phyloP scores from a whole-genome alignment of 495 filamentous ascomycete genomes.

The Aspergillus sclerotioniger region DNA sequence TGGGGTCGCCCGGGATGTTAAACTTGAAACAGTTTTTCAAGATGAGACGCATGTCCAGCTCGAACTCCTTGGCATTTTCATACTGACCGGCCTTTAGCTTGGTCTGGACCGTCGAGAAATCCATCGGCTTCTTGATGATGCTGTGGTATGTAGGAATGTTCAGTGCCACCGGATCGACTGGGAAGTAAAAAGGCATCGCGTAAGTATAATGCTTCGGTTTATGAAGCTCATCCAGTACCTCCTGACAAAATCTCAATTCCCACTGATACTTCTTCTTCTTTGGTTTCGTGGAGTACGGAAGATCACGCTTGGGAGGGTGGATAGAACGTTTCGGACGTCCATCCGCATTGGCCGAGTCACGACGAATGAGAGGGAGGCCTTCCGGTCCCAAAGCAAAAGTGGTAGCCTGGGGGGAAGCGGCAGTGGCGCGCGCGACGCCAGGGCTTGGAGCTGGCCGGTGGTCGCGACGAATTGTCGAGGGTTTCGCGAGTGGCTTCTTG shows the following conservation, averaged over 20 bases:
- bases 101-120: conserved; percentile 69
- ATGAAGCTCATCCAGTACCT: conserved; percentile 72
- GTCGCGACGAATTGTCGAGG: conserved; percentile 51
- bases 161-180: conserved; percentile 90
- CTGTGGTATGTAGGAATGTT: conserved; percentile 93
- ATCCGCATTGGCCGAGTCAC: conserved; percentile 74
- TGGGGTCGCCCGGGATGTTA: conserved; percentile 76
- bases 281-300: conserved; percentile 78
- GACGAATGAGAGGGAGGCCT: conserved; percentile 87
- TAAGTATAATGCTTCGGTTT: conserved; percentile 66
- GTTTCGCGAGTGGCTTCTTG: conserved; percentile 52
- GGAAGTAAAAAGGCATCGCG: conserved; percentile 68
- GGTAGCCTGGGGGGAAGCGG: conserved; percentile 52
- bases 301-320: conserved; percentile 84
- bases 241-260: conserved; percentile 87
- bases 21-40: conserved; percentile 89
- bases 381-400: conserved; percentile 82
- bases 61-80: conserved; percentile 78
- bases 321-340: conserved; percentile 91
- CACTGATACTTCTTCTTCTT: conserved; percentile 90
- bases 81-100: conserved; percentile 84
- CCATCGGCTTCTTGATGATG: conserved; percentile 95
- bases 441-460: conserved; percentile 46
- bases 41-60: conserved; percentile 76
- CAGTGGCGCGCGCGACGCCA: conserved; percentile 30